Conservation (phyloP, 208 protist genomes). For the Crithidia sp. region DNA sequence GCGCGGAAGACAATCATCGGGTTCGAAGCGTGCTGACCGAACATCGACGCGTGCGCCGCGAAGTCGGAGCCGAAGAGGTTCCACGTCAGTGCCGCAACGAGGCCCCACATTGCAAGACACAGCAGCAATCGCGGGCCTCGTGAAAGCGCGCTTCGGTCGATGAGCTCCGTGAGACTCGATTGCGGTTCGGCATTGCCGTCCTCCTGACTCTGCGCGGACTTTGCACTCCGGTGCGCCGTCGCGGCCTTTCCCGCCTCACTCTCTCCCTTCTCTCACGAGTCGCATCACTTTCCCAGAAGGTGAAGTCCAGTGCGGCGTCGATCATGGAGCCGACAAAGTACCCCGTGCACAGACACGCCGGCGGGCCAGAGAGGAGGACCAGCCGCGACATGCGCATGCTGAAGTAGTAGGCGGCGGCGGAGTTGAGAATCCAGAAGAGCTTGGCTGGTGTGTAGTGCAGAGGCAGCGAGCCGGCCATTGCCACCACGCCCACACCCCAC, state of each 20-base stretch:
- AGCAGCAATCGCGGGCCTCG: neutral
- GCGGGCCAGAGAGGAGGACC: constrained; percentile 55
- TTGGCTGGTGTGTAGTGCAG: constrained; percentile 7
- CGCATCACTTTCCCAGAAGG: neutral
- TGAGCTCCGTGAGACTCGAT: neutral
- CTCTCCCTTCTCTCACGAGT: neutral
- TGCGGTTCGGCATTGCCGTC: neutral
- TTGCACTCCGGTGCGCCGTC: neutral
- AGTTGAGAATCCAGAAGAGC: constrained; percentile 55
- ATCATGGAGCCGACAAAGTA: constrained; percentile 30
- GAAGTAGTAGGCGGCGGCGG: constrained; percentile 63
- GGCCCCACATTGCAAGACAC: constrained; percentile 11
- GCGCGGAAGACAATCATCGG: constrained; percentile 39
- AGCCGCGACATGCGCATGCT: constrained; percentile 63
- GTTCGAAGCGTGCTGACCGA: constrained; percentile 21
- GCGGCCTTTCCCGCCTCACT: neutral
- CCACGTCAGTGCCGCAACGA: neutral
- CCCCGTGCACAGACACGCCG: constrained; percentile 38
- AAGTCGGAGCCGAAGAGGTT: constrained; percentile 7
- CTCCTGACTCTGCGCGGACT: neutral
- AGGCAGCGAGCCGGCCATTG: constrained; percentile 7
- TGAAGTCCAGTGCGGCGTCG: constrained; percentile 16
- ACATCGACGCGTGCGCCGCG: neutral
- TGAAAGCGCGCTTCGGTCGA: constrained; percentile 2
- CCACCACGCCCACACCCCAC: constrained; percentile 13